phyloP scores from a whole-genome alignment of 176 grass and related monocot species.

The Ampelocalamus luodianensis region DNA sequence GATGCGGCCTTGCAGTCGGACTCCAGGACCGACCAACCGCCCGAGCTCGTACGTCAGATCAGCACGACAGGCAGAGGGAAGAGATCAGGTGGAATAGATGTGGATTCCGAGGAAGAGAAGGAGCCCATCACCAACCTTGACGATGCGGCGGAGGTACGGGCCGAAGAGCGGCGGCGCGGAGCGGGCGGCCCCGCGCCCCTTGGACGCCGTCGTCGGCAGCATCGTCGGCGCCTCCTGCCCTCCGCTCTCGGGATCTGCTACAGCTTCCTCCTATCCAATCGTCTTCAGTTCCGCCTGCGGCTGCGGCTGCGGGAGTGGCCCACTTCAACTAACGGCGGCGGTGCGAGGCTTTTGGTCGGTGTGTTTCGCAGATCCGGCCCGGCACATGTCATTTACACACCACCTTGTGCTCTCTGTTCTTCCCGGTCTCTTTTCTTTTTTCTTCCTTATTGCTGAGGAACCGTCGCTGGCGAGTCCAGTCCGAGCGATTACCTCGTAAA shows the following conservation, averaged over 20 bases:
- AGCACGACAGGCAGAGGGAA: background rate
- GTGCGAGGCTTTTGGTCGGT: too few species aligned
- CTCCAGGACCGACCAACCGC: background rate
- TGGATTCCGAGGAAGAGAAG: background rate
- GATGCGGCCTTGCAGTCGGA: background rate
- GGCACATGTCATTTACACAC: too few species aligned
- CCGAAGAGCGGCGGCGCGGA: conserved; percentile 70
- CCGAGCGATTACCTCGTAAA: too few species aligned
- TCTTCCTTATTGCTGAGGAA: too few species aligned
- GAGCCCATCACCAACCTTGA: conserved; percentile 62
- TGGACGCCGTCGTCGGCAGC: conserved; percentile 88
- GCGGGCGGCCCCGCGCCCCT: conserved; percentile 58
- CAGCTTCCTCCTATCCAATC: too few species aligned
- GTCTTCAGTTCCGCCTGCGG: too few species aligned
- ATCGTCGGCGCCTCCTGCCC: conserved; percentile 40
- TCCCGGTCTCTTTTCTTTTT: too few species aligned
- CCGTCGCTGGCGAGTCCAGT: too few species aligned
- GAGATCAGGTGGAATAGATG: background rate
- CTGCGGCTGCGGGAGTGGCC: too few species aligned
- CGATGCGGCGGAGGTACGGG: conserved; percentile 89
- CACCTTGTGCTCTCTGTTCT: too few species aligned
- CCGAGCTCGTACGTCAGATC: background rate
- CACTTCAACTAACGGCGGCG: too few species aligned
- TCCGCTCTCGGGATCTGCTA: conserved; percentile 35
- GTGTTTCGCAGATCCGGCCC: too few species aligned